phyloP scores from a whole-genome alignment of 805 yeast species.

The Myxozyma mucilagina region DNA sequence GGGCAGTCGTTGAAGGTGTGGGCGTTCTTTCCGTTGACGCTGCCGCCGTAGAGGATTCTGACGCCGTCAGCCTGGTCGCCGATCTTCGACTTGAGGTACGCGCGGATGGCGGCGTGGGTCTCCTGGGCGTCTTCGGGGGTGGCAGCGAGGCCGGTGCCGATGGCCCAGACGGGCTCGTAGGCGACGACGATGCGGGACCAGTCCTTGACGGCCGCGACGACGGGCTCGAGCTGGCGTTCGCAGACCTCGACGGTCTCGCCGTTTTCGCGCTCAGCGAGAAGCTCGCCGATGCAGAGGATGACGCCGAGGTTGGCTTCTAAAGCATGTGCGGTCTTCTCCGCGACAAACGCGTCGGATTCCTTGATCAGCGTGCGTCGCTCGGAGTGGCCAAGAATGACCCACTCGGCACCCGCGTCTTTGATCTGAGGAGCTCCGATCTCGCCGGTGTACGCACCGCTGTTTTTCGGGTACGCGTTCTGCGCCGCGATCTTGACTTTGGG shows the following conservation, averaged over 20 bases:
- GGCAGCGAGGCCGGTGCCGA: conserved; percentile 98
- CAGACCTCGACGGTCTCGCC: conserved; percentile 83
- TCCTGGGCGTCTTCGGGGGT: conserved; percentile 98
- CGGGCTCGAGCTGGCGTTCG: conserved; percentile 88
- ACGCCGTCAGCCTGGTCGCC: conserved; percentile 76
- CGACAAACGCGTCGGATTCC: conserved; percentile 80
- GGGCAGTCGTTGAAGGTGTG: conserved; percentile 83
- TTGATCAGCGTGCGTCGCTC: conserved; percentile 95
- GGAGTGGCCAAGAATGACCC: conserved; percentile 97
- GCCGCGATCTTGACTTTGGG: conserved; percentile 79
- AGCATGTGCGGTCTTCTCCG: conserved; percentile 93
- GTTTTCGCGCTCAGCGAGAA: conserved; percentile 70
- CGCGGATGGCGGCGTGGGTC: conserved; percentile 87
- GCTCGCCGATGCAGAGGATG: conserved; percentile 96
- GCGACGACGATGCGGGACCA: conserved; percentile 94
- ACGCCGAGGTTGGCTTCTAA: conserved; percentile 86
- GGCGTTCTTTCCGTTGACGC: conserved; percentile 94
- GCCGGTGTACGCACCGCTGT: conserved; percentile 97
- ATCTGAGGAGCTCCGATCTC: conserved; percentile 82
- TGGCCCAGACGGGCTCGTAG: conserved; percentile 99
- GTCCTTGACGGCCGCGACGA: conserved; percentile 73
- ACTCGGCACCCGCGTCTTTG: conserved; percentile 86
- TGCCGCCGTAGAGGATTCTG: conserved; percentile 98
- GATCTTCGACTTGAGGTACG: conserved; percentile 71
- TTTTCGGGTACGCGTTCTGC: conserved; percentile 86